Base-by-base conservation (phyloP, 2,329 filamentous ascomycete genomes). In the Fusarium verrucosum region DNA sequence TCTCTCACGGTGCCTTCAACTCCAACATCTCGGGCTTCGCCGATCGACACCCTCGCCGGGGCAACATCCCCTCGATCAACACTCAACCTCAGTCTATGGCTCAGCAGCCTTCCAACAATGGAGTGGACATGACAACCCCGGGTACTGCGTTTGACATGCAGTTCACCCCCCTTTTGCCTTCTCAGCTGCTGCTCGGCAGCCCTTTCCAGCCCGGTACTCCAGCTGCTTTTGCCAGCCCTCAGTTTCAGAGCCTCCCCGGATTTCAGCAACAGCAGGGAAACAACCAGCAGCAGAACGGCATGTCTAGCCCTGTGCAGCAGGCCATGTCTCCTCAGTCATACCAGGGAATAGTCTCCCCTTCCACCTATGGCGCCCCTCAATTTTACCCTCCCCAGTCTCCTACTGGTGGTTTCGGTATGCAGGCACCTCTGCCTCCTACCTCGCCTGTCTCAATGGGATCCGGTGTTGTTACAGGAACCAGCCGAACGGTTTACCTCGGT, bases 121-220 rank as follows among this genome's bases (percentile, higher is more conserved):
- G 80, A 58, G 86, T 85, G 71, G 93, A 96, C 66, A 87, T 97
- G 87, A 84, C 90, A 68, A 94, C 91, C 22, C 94, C 95, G 16
- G 93, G 91, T 38, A 94, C 92, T 49, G 92, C 87, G 38, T 96
- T 93, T 75, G 95, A 98, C 75, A 97, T 98, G 94, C 95, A 98
- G 80, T 98, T 97, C 79, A 97, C 95, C 11, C 94, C 95, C 66
- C 85, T 99, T 68, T 87, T 99, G 33, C 95, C 95, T 32, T 98
- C 94, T 30, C 92, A 97, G 79, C 84, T 99, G 71, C 87, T 99
- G 23, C 89, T 98, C 46, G 95, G 95, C 43, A 97, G 93, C 78
- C 95, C 95, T 17, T 98, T 98, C 80, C 95, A 98, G 80, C 93
- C 95, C 14, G 95, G 94, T 37, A 97, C 92, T 7, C 94, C 94